phyloP scores from a whole-genome alignment of 2,329 filamentous ascomycete genomes.

The Endocalyx cinctus region DNA sequence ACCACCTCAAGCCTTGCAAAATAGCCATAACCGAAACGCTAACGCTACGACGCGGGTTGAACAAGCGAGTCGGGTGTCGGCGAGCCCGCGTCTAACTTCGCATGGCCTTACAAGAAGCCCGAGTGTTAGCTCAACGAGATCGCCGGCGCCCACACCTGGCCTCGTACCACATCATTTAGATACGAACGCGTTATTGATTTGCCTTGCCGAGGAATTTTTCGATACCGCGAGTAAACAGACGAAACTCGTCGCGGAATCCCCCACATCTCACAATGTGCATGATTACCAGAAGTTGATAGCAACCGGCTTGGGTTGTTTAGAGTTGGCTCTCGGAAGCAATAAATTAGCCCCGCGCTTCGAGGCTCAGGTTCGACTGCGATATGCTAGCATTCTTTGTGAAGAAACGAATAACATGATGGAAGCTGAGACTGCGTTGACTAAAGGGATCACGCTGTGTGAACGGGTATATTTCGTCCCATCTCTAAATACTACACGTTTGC shows the following conservation, averaged over 20 bases:
- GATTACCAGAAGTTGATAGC: slow-evolving; percentile 69
- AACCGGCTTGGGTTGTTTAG: slow-evolving; percentile 68
- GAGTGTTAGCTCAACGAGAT: slow-evolving; percentile 28
- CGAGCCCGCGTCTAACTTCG: slow-evolving; percentile 25
- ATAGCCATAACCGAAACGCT: slow-evolving; percentile 16
- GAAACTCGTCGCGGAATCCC: slow-evolving; percentile 42
- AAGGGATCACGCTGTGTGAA: slow-evolving; percentile 66
- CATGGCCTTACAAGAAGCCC: slow-evolving; percentile 25
- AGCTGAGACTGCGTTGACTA: slow-evolving; percentile 66
- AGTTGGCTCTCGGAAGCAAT: slow-evolving; percentile 60
- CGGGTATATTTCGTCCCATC: slow-evolving; percentile 39
- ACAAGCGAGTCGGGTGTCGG: slow-evolving; percentile 22
- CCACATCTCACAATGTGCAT: slow-evolving; percentile 48
- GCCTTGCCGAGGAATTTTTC: slow-evolving; percentile 74
- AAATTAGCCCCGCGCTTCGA: slow-evolving; percentile 61
- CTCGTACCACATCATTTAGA: slow-evolving; percentile 43
- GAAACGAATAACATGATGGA: slow-evolving; percentile 74
- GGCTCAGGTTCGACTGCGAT: slow-evolving; percentile 64
- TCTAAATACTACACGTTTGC: not conserved
- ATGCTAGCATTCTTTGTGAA: slow-evolving; percentile 66
- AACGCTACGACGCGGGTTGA: slow-evolving; percentile 19
- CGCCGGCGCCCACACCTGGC: slow-evolving; percentile 25
- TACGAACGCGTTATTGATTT: slow-evolving; percentile 57
- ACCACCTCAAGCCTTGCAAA: slow-evolving; percentile 16
- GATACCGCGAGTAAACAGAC: slow-evolving; percentile 57